phyloP scores from a whole-genome alignment of 2,329 filamentous ascomycete species.

The Aspergillus bombycis region DNA sequence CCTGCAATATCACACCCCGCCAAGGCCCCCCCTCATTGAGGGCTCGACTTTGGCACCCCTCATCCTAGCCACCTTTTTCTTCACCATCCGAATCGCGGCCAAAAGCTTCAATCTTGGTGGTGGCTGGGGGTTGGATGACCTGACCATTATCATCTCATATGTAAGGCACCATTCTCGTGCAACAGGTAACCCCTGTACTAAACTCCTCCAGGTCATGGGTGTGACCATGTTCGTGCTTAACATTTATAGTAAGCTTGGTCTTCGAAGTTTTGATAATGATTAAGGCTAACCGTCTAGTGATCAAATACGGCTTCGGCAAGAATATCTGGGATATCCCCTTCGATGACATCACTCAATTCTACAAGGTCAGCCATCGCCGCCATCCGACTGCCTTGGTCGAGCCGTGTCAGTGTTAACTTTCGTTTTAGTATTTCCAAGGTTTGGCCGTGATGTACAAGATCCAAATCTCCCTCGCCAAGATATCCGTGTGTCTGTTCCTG shows the following conservation, averaged over 20 bases:
- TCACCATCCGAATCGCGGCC: conserved; percentile 17
- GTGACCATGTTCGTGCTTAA: conserved; percentile 18
- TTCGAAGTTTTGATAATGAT: not conserved
- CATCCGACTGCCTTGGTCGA: not conserved
- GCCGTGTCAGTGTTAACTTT: not conserved
- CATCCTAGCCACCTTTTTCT: conserved; percentile 20
- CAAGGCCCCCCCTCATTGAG: conserved; percentile 13
- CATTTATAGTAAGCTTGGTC: conserved; percentile 14
- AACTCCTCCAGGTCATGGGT: conserved; percentile 12
- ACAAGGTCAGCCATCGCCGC: conserved; percentile 10
- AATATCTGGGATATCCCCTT: conserved; percentile 20
- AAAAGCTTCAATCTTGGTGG: conserved; percentile 19
- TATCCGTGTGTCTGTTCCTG: conserved; percentile 29
- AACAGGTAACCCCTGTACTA: not conserved
- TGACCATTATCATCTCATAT: conserved; percentile 20
- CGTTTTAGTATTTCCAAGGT: conserved; percentile 20
- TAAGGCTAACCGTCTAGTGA: conserved; percentile 13
- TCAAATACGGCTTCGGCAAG: conserved; percentile 17
- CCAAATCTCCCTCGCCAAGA: conserved; percentile 28
- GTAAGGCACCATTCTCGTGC: not conserved
- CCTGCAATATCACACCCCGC: conserved; percentile 1
- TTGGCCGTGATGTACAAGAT: conserved; percentile 25
- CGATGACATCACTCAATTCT: conserved; percentile 13
- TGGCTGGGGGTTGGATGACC: conserved; percentile 24
- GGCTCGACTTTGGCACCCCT: conserved; percentile 17